These are phyloP conservation scores for Opeltia flavorubescens DNA, from an alignment of 495 filamentous ascomycete genomes.

Conservation along the genomic window DNA sequence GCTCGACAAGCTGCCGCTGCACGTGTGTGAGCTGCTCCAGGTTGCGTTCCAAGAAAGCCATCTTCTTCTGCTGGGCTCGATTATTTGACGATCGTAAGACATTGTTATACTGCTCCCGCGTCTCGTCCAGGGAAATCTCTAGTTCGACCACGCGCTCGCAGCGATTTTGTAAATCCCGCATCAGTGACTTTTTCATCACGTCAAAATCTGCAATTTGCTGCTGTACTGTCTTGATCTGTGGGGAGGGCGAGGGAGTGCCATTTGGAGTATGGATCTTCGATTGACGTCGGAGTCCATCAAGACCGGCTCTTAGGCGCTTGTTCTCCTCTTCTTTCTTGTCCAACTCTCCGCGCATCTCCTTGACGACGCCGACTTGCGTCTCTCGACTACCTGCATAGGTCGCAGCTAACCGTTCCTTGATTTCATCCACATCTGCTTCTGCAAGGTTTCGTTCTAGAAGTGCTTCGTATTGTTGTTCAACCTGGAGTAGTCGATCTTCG, in stretches of 20 bases:
- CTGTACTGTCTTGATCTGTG: conserved; percentile 84
- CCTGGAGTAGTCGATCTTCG: conserved; percentile 52
- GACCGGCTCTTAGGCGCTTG: conserved; percentile 51
- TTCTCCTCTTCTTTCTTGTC: conserved; percentile 61
- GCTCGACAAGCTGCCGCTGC: conserved; percentile 92
- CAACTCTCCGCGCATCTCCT: conserved; percentile 61
- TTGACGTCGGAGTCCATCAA: conserved; percentile 63
- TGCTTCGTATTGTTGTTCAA: conserved; percentile 71
- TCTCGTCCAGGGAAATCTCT: conserved; percentile 92
- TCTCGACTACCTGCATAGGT: conserved; percentile 61
- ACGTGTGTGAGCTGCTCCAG: conserved; percentile 95
- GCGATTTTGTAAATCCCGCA: conserved; percentile 95
- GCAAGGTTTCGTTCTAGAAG: conserved; percentile 66
- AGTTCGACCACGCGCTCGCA: conserved; percentile 96
- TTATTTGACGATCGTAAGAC: conserved; percentile 92
- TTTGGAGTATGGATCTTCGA: conserved; percentile 44
- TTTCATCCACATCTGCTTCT: conserved; percentile 65
- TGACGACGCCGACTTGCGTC: conserved; percentile 49
- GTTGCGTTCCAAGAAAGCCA: conserved; percentile 97
- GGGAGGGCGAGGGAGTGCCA: conserved; percentile 32
- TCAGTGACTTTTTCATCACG: conserved; percentile 97
- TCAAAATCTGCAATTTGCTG: conserved; percentile 98
- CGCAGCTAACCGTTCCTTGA: conserved; percentile 65
- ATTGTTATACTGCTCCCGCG: conserved; percentile 96
- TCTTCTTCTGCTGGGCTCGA: conserved; percentile 98